Percentiles rank a stretch among this genome's conserved stretches.
phyloP scores from a whole-genome alignment of 2,329 filamentous ascomycete species.

The Aspergillaceae sp. region DNA sequence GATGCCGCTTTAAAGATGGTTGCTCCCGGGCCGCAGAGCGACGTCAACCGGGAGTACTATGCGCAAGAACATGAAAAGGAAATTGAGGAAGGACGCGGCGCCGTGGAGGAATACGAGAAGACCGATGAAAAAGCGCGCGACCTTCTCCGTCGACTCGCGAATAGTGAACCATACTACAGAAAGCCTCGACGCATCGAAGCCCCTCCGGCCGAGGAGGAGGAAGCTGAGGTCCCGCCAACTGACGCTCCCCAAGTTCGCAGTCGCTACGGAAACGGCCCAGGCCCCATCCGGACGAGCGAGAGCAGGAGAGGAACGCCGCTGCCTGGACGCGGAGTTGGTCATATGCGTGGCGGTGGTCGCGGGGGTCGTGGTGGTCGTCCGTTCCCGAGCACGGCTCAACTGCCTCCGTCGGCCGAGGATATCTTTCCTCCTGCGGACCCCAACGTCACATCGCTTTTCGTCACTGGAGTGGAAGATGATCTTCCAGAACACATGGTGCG shows the following conservation, averaged over 20 bases:
- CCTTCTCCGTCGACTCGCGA: constrained; percentile 70
- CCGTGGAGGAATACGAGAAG: constrained; percentile 86
- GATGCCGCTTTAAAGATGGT: constrained; percentile 98
- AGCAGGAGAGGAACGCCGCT: constrained; percentile 33
- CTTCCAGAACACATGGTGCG: constrained; percentile 86
- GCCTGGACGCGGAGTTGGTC: constrained; percentile 38
- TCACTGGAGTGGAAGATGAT: constrained; percentile 93
- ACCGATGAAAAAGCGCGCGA: constrained; percentile 95
- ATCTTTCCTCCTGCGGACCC: constrained; percentile 74
- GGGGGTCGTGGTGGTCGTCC: constrained; percentile 45
- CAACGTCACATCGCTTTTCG: constrained; percentile 85
- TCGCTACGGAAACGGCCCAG: constrained; percentile 42
- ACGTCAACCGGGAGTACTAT: constrained; percentile 94
- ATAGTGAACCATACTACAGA: constrained; percentile 91
- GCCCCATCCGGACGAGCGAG: constrained; percentile 66
- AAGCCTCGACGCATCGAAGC: constrained; percentile 70
- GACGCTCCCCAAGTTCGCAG: constrained; percentile 36
- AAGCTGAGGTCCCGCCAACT: constrained; percentile 31
- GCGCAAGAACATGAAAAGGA: constrained; percentile 95
- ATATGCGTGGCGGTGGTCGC: constrained; percentile 37
- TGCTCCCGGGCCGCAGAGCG: constrained; percentile 80
- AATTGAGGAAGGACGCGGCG: constrained; percentile 81
- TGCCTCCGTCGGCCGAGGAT: constrained; percentile 75
- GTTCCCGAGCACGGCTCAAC: constrained; percentile 62
- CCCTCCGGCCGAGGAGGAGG: constrained; percentile 31